Evolutionary conservation across 2,329 filamentous ascomycete genomes (phyloP), one percentile per base, ranked within the genome.

Genomic region (Pestalotiopsis sp.): DNA sequence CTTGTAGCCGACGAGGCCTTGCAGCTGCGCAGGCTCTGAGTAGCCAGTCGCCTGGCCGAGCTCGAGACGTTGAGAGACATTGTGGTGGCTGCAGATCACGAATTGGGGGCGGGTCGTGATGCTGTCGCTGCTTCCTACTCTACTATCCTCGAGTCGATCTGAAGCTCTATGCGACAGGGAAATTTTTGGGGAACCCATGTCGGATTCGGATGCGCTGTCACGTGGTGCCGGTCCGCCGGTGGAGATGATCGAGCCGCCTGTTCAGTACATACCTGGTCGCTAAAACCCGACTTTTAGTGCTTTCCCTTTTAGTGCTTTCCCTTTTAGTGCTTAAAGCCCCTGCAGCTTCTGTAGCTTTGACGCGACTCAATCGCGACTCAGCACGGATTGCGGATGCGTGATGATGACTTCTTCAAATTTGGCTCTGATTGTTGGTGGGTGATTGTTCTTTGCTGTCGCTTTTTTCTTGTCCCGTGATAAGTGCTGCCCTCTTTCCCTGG

Each of bases 1-100:
- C 63, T 49, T 64, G 36, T 64, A 38, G 45, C 56, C 27, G 31
- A 20, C 14, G 60, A 17, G 31, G 61, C 12, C 36, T 39, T 68
- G 60, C 49, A 68, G n/a, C 45, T 65, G 49, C 61, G 66, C 5
- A 58, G 31, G n/a, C 39, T 38, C n/a, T 56, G 57, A 0, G 36
- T 61, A 41, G 78, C 75, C 58, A 80, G 72, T 63, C 77, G 75
- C 62, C 77, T 67, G 20, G 75, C 75, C 4, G 79, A 75, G 69
- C 77, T 75, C 11, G 80, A 75, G 41, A 77, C 74, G 39, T 76
- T 80, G 70, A 79, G 74, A 61, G 81, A 75, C 81, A 83, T 76
- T 74, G 72, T 39, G 66, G 72, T 39, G 66, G 13, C 45, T 59
- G 39, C 63, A 57, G 45, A 56, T 36, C 36, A n/a, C 41, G 45